These are phyloP conservation scores for Urtica urens DNA, from an alignment of 306 rosid genomes.

Conservation along the genomic window DNA sequence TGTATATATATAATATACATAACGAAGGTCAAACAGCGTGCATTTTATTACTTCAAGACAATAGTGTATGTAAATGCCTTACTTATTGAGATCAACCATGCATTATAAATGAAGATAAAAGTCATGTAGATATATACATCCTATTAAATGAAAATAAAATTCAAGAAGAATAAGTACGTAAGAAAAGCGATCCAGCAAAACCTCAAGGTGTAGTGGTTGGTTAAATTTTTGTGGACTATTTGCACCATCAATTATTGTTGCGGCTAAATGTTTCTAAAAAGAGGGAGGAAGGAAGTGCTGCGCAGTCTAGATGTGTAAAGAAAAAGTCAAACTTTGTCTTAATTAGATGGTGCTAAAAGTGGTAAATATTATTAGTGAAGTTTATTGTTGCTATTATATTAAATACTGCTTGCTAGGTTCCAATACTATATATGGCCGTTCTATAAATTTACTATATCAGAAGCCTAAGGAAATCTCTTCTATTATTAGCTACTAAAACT, in stretches of 20 bases:
- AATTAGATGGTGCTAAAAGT: neutral
- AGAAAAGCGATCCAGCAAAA: neutral
- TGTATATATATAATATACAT: too few species aligned
- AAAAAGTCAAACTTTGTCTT: neutral
- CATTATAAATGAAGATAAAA: too few species aligned
- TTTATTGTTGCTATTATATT: neutral
- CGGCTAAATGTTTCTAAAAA: neutral
- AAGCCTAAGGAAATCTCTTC: neutral
- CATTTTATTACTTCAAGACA: too few species aligned
- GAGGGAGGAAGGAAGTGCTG: neutral
- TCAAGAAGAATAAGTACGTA: neutral
- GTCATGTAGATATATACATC: neutral
- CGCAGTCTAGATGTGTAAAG: neutral
- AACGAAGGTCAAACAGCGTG: neutral
- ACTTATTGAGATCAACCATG: too few species aligned
- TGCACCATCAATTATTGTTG: constrained; percentile 1
- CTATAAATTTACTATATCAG: neutral
- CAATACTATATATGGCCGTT: neutral
- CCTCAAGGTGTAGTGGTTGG: constrained; percentile 2
- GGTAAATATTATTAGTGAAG: neutral
- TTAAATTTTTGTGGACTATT: constrained; percentile 7
- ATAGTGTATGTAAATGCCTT: too few species aligned
- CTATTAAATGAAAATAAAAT: neutral
- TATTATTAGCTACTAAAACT: too few species aligned
- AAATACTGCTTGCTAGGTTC: neutral